Conservation (phyloP, 257 asterid species). For the Penstemon newberryi region DNA sequence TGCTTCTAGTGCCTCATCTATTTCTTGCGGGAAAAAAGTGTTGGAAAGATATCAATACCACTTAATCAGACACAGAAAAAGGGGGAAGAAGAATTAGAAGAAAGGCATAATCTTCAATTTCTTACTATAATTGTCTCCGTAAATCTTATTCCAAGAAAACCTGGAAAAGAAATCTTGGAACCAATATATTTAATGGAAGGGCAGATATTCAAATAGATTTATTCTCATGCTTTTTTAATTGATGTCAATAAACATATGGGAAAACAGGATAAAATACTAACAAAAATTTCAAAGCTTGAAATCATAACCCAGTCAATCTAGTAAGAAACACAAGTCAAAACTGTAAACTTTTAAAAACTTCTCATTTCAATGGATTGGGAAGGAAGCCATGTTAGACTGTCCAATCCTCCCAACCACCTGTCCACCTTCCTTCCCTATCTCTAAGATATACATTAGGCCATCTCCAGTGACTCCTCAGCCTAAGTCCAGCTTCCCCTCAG, state of each 20-base stretch:
- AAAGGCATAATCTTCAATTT: not conserved
- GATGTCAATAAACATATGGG: not conserved
- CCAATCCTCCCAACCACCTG: not conserved
- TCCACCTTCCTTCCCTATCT: not conserved
- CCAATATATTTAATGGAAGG: not conserved
- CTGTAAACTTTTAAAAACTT: no score
- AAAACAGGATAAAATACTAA: no score
- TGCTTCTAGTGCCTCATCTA: not conserved
- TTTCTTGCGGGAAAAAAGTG: not conserved
- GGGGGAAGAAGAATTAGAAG: not conserved
- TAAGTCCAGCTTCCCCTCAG: no score
- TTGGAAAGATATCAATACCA: not conserved
- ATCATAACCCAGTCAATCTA: no score
- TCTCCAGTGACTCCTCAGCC: no score
- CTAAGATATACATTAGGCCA: not conserved
- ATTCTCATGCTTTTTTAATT: not conserved
- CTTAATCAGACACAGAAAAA: not conserved
- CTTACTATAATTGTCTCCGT: not conserved
- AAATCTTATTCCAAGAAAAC: not conserved
- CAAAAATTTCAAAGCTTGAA: no score
- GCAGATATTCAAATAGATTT: not conserved
- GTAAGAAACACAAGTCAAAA: no score
- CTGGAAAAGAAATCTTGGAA: not conserved
- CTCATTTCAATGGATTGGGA: no score
- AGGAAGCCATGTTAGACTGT: not conserved